phyloP scores from a whole-genome alignment of 192 early-diverging fungal species.

The Umbelopsis sp. region DNA sequence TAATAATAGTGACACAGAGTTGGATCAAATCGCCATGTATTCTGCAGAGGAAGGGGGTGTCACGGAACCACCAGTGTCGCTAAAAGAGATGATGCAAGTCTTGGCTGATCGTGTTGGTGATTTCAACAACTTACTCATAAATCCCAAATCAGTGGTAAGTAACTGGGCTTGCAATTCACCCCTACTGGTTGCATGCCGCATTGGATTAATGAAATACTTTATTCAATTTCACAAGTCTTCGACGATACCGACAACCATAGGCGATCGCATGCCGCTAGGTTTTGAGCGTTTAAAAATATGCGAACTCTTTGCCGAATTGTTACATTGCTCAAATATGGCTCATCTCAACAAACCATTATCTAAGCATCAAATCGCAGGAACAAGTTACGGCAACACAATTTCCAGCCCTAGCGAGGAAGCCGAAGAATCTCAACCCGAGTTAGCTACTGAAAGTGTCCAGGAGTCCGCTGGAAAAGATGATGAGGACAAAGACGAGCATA shows the following conservation, averaged over 20 bases:
- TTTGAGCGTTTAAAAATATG: conserved; percentile 94
- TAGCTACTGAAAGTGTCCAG: too few relatives aligned
- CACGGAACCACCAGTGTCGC: conserved; percentile 33
- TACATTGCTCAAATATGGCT: conserved; percentile 89
- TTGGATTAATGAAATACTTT: not conserved
- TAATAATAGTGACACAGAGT: conserved; percentile 76
- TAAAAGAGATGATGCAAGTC: conserved; percentile 90
- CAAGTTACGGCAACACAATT: not conserved
- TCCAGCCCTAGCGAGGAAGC: not conserved
- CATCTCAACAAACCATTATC: conserved; percentile 55
- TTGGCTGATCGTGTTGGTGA: conserved; percentile 78
- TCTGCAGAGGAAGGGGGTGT: conserved; percentile 5
- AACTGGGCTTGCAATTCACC: not conserved
- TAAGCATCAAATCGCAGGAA: not conserved
- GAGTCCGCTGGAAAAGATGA: conserved; percentile 17
- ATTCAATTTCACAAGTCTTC: conserved; percentile 43
- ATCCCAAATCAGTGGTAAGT: conserved; percentile 74
- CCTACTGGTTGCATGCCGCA: too few relatives aligned
- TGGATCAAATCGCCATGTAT: conserved; percentile 10
- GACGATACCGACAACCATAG: conserved; percentile 74
- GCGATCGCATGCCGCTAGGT: conserved; percentile 80
- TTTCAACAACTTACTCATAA: conserved; percentile 74
- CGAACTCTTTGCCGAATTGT: conserved; percentile 97
- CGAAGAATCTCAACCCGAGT: too few relatives aligned
- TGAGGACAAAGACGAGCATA: not conserved